Evolutionary conservation across 2,329 filamentous ascomycete species (phyloP), one percentile per base, ranked within the genome.

Genomic region (Hysterium pulicare): DNA sequence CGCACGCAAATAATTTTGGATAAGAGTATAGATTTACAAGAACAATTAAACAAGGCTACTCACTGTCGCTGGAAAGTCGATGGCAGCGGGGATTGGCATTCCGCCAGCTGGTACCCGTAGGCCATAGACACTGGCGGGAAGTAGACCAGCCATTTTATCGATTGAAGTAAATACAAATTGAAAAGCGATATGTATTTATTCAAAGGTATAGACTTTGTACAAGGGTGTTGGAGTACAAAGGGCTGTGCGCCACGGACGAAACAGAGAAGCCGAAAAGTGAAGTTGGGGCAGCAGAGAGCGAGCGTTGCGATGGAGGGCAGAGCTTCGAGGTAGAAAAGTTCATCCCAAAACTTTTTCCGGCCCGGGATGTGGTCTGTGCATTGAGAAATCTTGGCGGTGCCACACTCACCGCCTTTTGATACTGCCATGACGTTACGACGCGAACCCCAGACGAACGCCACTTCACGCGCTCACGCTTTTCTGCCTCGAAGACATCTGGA

Each of bases 41-140:
- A 7, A 19, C 3, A 9, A 17, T 33, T 19, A 22, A 8, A 8
- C 32, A 15, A 15, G n/a, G 13, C 15, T 36, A 80, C 86, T 77
- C 77, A 95, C 89, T 68, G 87, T 87, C 47, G 89, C 87, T 64
- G 87, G 87, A 60, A 91, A 84, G 55, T 91, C 83, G 50, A 51
- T 41, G 50, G 83, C 75, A 44, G 87, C 89, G 54, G 88, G 85
- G 58, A 96, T 82, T 68, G 93, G 75, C 67, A 89, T 75, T 71
- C 88, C 87, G 64, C 86, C 88, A 57, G 87, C 79, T 58, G 90
- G 90, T 71, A 97, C 87, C 76, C 89, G 84, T 57, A 96, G 85
- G 72, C 90, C 90, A 69, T 93, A 98, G 67, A 97, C 78, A 68
- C 87, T 87, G 70, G 93, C 86, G 64, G 77, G 79, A 46, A 66